Percentiles rank a stretch among this genome's conserved stretches.
phyloP scores from a whole-genome alignment of 352 stramenopile species.

The Achlya hypogyna region DNA sequence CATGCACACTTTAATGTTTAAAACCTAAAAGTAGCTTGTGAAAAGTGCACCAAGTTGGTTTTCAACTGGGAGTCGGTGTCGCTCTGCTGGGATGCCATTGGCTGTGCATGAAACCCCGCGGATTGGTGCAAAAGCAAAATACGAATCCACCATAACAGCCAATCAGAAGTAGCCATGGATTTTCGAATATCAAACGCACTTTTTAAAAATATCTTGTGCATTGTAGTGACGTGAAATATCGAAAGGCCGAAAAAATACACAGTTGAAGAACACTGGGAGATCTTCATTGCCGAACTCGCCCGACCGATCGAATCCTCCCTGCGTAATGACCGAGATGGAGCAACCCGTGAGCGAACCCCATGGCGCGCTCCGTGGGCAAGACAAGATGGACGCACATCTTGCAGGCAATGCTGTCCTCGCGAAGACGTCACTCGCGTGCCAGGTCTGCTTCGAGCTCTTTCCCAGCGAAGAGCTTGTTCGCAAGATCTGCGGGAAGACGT shows the following conservation, averaged over 20 bases:
- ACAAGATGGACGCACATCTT: not conserved
- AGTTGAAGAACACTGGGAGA: not conserved
- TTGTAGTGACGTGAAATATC: not conserved
- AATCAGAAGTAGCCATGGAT: not conserved
- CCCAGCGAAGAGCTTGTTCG: not conserved
- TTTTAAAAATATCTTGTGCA: not conserved
- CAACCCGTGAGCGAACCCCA: not conserved
- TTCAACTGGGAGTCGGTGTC: too few relatives aligned
- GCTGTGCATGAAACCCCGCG: not conserved
- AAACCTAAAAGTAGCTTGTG: too few relatives aligned
- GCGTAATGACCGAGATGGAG: not conserved
- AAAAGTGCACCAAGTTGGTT: too few relatives aligned
- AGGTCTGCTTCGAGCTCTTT: constrained; percentile 10
- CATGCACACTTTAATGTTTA: not conserved
- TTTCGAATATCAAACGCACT: not conserved
- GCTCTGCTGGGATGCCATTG: not conserved
- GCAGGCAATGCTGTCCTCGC: not conserved
- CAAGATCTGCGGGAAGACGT: constrained; percentile 9
- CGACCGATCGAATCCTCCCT: not conserved
- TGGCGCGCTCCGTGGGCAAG: not conserved
- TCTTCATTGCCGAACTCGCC: not conserved
- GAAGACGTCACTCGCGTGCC: not conserved
- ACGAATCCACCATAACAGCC: not conserved
- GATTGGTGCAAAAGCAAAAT: not conserved
- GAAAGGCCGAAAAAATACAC: not conserved